Evolutionary conservation across 345 rosid genomes (phyloP).

Genomic region (Pseudoturritis turrita): DNA sequence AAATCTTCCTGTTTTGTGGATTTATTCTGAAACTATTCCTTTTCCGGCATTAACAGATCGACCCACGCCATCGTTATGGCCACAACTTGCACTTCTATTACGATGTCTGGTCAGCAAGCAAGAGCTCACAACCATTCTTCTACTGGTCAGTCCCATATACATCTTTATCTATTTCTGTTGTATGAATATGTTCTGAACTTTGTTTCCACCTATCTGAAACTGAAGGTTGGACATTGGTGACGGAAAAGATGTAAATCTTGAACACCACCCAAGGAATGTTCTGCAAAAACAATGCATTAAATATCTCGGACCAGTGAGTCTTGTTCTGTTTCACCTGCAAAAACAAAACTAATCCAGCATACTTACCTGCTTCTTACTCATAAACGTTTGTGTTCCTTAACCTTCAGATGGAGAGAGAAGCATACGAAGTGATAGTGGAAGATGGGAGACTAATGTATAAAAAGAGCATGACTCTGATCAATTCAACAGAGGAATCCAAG

Average conservation of each 20-base stretch:
- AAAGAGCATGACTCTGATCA: slow-evolving; percentile 36
- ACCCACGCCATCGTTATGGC: slow-evolving; percentile 85
- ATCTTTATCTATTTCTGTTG: neutral
- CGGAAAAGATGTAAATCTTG: slow-evolving; percentile 60
- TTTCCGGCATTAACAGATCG: slow-evolving; percentile 46
- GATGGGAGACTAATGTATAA: slow-evolving; percentile 48
- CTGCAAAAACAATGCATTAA: slow-evolving; percentile 55
- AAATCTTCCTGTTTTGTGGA: neutral
- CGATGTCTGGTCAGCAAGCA: slow-evolving; percentile 63
- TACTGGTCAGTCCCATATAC: slow-evolving; percentile 45
- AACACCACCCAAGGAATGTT: slow-evolving; percentile 38
- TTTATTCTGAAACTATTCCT: neutral
- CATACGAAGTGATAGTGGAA: slow-evolving; percentile 57
- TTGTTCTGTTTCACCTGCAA: neutral
- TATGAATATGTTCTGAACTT: slow-evolving; percentile 15
- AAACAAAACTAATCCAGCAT: neutral
- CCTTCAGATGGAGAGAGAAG: slow-evolving; percentile 60
- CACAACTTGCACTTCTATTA: slow-evolving; percentile 84
- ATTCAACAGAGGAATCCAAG: slow-evolving; percentile 46
- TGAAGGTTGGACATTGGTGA: slow-evolving; percentile 76
- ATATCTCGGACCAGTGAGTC: slow-evolving; percentile 68
- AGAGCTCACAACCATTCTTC: slow-evolving; percentile 66
- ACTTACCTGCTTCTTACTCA: neutral
- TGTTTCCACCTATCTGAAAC: slow-evolving; percentile 10
- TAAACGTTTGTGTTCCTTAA: slow-evolving; percentile 1